Percentiles rank a stretch among this genome's conserved stretches.
Conservation (phyloP, 2,329 filamentous ascomycete genomes). For the Aspergillus calidoustus region DNA sequence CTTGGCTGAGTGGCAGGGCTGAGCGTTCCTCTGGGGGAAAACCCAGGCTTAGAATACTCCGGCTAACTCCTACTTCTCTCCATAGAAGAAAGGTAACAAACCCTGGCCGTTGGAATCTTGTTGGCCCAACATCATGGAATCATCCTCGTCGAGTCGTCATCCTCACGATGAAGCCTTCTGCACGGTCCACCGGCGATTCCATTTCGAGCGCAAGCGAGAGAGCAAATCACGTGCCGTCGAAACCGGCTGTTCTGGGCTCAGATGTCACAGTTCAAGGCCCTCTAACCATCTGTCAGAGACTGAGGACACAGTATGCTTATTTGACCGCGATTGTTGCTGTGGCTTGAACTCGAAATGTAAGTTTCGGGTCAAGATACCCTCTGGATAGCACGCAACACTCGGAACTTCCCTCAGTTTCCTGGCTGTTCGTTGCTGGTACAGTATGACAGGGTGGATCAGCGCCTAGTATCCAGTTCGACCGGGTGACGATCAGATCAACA, state of each 20-base stretch:
- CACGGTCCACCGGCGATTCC: slow-evolving; percentile 12
- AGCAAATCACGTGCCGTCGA: slow-evolving; percentile 1
- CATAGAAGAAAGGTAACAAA: not conserved
- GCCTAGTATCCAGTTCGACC: not conserved
- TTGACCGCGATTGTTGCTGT: not conserved
- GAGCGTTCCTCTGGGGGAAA: not conserved
- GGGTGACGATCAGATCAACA: slow-evolving; percentile 3
- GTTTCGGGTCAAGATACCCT: not conserved
- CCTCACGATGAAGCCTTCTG: slow-evolving; percentile 6
- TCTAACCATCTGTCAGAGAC: not conserved
- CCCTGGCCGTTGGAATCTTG: not conserved
- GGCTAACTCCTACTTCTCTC: not conserved
- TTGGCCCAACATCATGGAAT: not conserved
- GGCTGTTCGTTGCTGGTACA: not conserved
- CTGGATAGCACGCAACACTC: not conserved
- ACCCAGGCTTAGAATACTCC: not conserved
- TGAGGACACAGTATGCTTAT: slow-evolving; percentile 2
- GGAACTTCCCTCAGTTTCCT: not conserved
- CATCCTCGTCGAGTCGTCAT: not conserved
- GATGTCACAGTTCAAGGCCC: not conserved
- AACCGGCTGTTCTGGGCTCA: slow-evolving; percentile 7
- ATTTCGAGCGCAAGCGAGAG: slow-evolving; percentile 8
- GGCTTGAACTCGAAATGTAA: not conserved
- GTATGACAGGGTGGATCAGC: slow-evolving; percentile 11
- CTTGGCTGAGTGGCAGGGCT: not conserved